Base-by-base conservation (phyloP, 2,329 filamentous ascomycete species). In the Colletotrichum agaves region DNA sequence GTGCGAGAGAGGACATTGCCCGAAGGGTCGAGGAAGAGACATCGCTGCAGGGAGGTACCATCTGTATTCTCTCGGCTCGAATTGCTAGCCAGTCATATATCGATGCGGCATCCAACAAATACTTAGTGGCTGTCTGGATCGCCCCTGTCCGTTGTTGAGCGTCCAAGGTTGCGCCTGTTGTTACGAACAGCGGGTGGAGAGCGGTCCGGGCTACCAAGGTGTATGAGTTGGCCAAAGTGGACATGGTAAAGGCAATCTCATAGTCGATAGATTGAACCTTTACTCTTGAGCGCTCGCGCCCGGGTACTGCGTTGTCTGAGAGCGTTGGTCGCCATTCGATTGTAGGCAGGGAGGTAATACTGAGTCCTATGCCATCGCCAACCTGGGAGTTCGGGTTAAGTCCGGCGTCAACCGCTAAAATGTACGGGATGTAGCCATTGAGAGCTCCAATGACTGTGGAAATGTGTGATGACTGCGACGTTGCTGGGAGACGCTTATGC, bases 281-380 rank as follows among this genome's bases (percentile, higher is more conserved):
- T 6, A 92, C 81, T n/a, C 93, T 86, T 12, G 88, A 81, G 13
- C 84, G 82, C 73, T 93, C 89, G 23, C 88, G 88, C 1, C 88
- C 86, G 2, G 89, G 88, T 13, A 92, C 83, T 4, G 86, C 77
- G n/a, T 85, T 84, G 5, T 89, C 86, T 4, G 90, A 88, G 17
- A 98, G 82, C 0, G 92, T 95, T 5, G 93, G 89, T 41, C 94
- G 90, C 96, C 96, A 99, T 87, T 92, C 87, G 43, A 97, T 86
- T 58, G 88, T 84, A 44, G 88, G 88, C 2, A 82, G 78, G 21
- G 83, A 79, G 71, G 86, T 87, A 43, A 91, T 81, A n/a, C 90
- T 84, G 15, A 94, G 84, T 66, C 89, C 88, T 71, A 96, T 84
- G 60, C 88, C 84, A 73, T 93, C 91, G 7, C 85, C 85, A 7